Evolutionary conservation across 1,284 basidiomycete species (phyloP).

Genomic region (Entoloma clypeatum): DNA sequence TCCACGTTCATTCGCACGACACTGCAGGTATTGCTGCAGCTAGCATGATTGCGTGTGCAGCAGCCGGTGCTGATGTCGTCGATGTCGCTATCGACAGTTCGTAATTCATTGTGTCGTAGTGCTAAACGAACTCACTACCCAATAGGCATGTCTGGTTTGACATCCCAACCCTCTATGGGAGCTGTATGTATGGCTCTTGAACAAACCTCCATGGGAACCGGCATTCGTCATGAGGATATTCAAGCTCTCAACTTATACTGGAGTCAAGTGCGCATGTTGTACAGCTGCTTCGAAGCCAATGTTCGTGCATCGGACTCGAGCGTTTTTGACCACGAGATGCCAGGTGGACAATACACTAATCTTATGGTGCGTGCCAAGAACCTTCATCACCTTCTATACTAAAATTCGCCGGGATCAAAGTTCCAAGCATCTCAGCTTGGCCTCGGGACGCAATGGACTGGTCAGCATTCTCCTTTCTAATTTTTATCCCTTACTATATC

Average conservation of each 20-base stretch:
- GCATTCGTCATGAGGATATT: constrained; percentile 96
- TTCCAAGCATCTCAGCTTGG: constrained; percentile 99
- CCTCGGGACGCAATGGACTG: constrained; percentile 94
- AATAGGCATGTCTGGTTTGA: constrained; percentile 94
- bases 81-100: constrained; percentile 97
- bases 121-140: constrained; percentile 3
- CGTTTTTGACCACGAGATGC: constrained; percentile 99
- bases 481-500: constrained; percentile 12
- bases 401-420: constrained; percentile 37
- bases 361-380: constrained; percentile 65
- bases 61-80: constrained; percentile 96
- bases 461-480: constrained; percentile 34
- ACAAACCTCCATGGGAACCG: constrained; percentile 92
- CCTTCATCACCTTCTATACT: constrained; percentile 12
- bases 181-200: constrained; percentile 93
- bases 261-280: constrained; percentile 95
- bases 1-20: constrained; percentile 99
- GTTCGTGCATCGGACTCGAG: constrained; percentile 95
- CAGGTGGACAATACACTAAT: constrained; percentile 97
- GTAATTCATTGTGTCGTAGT: constrained; percentile 24
- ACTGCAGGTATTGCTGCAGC: constrained; percentile 98
- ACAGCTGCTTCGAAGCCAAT: constrained; percentile 98
- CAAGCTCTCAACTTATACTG: constrained; percentile 98
- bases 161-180: constrained; percentile 99
- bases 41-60: constrained; percentile 94